Percentiles rank a stretch among this genome's conserved stretches.
Conservation (phyloP, 2,329 filamentous ascomycete species). For the Xylariales sp. region DNA sequence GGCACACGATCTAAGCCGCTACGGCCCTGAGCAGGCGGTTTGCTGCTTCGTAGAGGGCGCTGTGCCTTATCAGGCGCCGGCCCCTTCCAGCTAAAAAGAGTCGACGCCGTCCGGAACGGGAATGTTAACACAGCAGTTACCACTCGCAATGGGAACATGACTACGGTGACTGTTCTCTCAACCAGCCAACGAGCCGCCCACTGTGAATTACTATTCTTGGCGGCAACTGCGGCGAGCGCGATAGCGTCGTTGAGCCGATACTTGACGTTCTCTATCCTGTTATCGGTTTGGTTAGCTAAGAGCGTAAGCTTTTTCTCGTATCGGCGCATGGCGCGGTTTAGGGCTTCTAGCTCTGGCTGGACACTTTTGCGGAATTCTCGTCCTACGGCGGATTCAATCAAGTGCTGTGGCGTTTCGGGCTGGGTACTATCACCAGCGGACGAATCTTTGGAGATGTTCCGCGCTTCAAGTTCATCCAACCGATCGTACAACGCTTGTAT, state of each 20-base stretch:
- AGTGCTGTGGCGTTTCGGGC: conserved; percentile 50
- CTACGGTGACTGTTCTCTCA: conserved; percentile 51
- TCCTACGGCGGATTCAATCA: conserved; percentile 58
- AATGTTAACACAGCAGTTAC: conserved; percentile 55
- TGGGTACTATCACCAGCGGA: conserved; percentile 24
- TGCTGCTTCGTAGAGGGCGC: conserved; percentile 39
- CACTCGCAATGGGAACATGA: conserved; percentile 58
- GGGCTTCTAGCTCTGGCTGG: conserved; percentile 85
- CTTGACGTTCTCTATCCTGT: conserved; percentile 78
- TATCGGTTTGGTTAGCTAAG: conserved; percentile 79
- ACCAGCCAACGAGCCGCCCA: conserved; percentile 54
- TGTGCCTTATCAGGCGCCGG: conserved; percentile 47
- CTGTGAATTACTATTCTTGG: conserved; percentile 59
- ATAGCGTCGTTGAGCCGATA: conserved; percentile 79
- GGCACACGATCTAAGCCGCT: conserved; percentile 45
- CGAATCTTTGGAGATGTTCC: conserved; percentile 55
- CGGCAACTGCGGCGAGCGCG: conserved; percentile 81
- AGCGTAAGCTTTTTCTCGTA: conserved; percentile 91
- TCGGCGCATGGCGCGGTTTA: conserved; percentile 87
- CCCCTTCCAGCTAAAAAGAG: conserved; percentile 50
- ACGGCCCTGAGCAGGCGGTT: conserved; percentile 38
- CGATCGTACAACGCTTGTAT: conserved; percentile 71
- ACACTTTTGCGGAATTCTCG: conserved; percentile 73
- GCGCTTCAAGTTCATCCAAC: conserved; percentile 76
- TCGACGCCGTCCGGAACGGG: conserved; percentile 56